Evolutionary conservation across 2,329 filamentous ascomycete species (phyloP), one percentile per base, ranked within the genome.

Genomic region (Sclerotinia spermophila): DNA sequence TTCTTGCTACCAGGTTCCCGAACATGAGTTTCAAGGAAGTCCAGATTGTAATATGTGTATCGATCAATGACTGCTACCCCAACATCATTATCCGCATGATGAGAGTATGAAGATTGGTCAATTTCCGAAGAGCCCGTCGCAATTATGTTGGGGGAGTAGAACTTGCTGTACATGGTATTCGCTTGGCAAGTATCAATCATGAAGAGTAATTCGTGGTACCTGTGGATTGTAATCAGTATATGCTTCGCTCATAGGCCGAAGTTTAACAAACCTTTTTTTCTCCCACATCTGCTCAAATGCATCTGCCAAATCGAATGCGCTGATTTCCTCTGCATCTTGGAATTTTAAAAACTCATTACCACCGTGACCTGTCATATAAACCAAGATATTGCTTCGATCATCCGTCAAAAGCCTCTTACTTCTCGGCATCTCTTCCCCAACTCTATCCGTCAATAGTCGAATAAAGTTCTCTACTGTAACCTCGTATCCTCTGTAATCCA

Each of bases 141-240:
- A 78, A 99, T 94, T 77, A 99, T 97, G 79, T 98, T 98, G 62
- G 95, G 95, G 7, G 94, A 97, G 84, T 99, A 99, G 79, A 99
- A 93, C 77, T 97, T 95, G 79, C 90, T 95, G 83, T 97, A 99
- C 94, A 99, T 97, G 44, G 96, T 99, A 81, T 99, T 99, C 69
- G 96, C 96, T 83, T 99, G 96, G 83, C 96, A 99, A 0, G 96
- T 99, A 81, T 99, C 96, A 82, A 99, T 99, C 96, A 99, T 99
- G 85, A 99, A 99, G 71, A 99, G 88, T 76, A 99, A 90, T 82
- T 99, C 96, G 80, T 98, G 93, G 82, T 98, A 99, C 79, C 90
- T 92, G 74, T 44, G 48, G 17, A 45, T 30, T 10, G 5, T 66
- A 30, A 33, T 64, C 30, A 66, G 40, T 4, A 30, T 58, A 38